Evolutionary conservation across 2,329 filamentous ascomycete genomes (phyloP).

Genomic region (Pseudonectria buxi): DNA sequence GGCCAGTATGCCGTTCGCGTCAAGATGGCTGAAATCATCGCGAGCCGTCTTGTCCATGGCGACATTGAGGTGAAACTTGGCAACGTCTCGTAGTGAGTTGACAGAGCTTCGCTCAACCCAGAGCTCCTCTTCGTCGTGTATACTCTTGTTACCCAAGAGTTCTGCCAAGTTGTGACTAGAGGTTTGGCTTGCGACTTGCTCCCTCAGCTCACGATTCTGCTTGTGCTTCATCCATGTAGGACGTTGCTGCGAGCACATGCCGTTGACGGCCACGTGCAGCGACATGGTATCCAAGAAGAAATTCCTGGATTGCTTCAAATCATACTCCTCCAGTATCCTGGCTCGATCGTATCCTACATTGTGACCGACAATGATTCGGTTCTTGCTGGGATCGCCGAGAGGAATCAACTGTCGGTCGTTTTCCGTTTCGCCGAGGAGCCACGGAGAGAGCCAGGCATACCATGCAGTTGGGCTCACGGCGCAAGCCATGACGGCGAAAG

Average conservation of each 20-base stretch:
- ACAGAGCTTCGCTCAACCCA: slow-evolving; percentile 94
- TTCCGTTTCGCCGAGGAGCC: slow-evolving; percentile 77
- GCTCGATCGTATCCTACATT: slow-evolving; percentile 95
- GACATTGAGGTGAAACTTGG: slow-evolving; percentile 89
- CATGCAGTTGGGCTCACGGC: slow-evolving; percentile 83
- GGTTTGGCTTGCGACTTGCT: slow-evolving; percentile 67
- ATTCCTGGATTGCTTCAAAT: slow-evolving; percentile 72
- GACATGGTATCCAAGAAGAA: slow-evolving; percentile 97
- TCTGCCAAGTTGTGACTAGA: slow-evolving; percentile 64
- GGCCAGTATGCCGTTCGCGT: slow-evolving; percentile 60
- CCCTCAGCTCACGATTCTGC: slow-evolving; percentile 78
- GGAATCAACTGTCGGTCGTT: slow-evolving; percentile 78
- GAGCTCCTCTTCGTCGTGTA: slow-evolving; percentile 86
- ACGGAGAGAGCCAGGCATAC: slow-evolving; percentile 97
- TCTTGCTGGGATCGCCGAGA: slow-evolving; percentile 65
- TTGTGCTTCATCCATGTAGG: slow-evolving; percentile 97
- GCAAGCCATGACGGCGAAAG: slow-evolving; percentile 94
- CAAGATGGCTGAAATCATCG: slow-evolving; percentile 78
- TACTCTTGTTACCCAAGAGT: slow-evolving; percentile 59
- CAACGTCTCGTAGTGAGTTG: slow-evolving; percentile 91
- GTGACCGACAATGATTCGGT: slow-evolving; percentile 82
- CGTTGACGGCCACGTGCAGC: slow-evolving; percentile 92
- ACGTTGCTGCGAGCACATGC: slow-evolving; percentile 95
- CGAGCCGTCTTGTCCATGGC: slow-evolving; percentile 84
- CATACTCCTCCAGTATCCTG: slow-evolving; percentile 82